These are phyloP conservation scores for Acanthamoeba triangularis DNA, from an alignment of 208 protist species.

Conservation along the genomic window DNA sequence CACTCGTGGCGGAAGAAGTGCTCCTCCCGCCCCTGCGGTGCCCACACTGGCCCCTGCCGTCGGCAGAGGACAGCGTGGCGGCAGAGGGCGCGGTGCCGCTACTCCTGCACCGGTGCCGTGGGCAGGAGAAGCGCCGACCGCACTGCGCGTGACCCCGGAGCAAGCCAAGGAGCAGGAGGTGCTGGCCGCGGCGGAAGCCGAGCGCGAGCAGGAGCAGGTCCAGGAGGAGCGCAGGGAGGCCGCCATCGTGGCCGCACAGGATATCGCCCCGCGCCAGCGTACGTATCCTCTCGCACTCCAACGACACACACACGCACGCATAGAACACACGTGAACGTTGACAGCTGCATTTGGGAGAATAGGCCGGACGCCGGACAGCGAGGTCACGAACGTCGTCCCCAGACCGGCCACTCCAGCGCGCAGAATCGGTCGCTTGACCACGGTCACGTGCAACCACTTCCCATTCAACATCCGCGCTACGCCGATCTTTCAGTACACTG, in stretches of 20 bases:
- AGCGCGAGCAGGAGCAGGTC: neutral
- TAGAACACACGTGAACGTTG: too few relatives aligned
- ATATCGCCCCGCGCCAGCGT: neutral
- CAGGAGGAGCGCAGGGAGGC: neutral
- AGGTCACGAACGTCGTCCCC: neutral
- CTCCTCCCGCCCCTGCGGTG: neutral
- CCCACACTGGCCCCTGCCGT: neutral
- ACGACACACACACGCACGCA: neutral
- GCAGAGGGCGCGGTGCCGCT: neutral
- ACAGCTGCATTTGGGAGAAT: neutral
- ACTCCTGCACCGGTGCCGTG: neutral
- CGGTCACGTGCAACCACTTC: slow-evolving; percentile 74
- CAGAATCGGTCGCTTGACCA: neutral
- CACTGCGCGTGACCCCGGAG: neutral
- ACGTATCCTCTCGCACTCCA: neutral
- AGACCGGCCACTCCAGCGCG: neutral
- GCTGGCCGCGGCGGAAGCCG: neutral
- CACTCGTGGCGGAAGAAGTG: too few relatives aligned
- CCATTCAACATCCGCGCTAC: neutral
- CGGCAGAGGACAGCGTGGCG: neutral
- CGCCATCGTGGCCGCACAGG: neutral
- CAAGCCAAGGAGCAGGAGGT: neutral
- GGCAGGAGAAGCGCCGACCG: neutral
- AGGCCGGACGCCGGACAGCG: neutral
- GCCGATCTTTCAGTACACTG: slow-evolving; percentile 72